phyloP scores from a whole-genome alignment of 805 yeast species.

The Candida glaebosa region DNA sequence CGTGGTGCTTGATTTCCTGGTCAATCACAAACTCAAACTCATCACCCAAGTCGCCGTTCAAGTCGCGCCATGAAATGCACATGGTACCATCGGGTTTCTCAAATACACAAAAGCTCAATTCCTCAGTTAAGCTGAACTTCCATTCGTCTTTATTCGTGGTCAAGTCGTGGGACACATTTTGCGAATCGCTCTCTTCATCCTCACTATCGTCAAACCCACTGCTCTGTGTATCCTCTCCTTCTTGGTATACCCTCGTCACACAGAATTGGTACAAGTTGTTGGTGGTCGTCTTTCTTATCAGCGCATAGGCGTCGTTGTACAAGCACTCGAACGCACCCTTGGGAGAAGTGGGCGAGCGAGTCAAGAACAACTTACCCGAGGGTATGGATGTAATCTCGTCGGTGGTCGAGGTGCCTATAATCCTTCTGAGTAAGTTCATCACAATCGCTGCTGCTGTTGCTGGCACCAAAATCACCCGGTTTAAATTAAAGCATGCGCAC shows the following conservation, averaged over 20 bases:
- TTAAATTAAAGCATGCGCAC: neutral
- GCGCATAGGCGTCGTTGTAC: constrained; percentile 74
- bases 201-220: constrained; percentile 43
- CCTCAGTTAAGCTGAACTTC: constrained; percentile 62
- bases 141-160: constrained; percentile 57
- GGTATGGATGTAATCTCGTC: constrained; percentile 69
- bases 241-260: constrained; percentile 64
- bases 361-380: constrained; percentile 72
- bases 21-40: constrained; percentile 76
- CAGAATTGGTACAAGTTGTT: constrained; percentile 68
- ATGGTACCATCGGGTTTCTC: constrained; percentile 51
- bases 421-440: constrained; percentile 72
- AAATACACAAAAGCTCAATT: constrained; percentile 52
- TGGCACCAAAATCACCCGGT: too few relatives aligned
- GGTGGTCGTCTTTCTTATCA: constrained; percentile 64
- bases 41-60: constrained; percentile 85
- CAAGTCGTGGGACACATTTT: constrained; percentile 19
- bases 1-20: constrained; percentile 49
- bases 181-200: constrained; percentile 23
- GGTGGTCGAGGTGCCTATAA: constrained; percentile 53
- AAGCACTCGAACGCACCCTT: constrained; percentile 83
- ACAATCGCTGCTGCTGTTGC: neutral
- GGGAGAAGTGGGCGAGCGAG: constrained; percentile 76
- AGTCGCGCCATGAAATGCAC: constrained; percentile 76
- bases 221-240: constrained; percentile 50